Conservation (phyloP, 305 asterid species). For the Petunia hybrid region DNA sequence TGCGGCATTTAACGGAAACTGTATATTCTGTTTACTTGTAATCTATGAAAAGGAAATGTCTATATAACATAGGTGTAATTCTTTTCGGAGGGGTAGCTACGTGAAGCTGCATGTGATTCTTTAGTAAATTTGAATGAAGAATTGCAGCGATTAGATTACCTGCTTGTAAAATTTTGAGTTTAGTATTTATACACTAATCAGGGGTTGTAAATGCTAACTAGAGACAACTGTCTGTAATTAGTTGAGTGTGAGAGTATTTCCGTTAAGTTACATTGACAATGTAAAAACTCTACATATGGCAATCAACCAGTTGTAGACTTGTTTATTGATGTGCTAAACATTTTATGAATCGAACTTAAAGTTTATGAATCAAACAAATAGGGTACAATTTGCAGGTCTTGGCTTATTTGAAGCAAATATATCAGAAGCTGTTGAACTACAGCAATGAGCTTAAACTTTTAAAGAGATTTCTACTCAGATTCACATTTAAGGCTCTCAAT, state of each 20-base stretch:
- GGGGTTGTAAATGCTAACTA: neutral
- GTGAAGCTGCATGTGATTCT: conserved; percentile 16
- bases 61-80: conserved; percentile 11
- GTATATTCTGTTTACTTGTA: conserved; percentile 20
- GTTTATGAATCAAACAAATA: too few relatives aligned
- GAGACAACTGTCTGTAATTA: neutral
- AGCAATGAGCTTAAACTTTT: too few relatives aligned
- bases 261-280: neutral
- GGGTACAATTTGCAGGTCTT: too few relatives aligned
- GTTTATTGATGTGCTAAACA: neutral
- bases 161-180: neutral
- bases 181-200: neutral
- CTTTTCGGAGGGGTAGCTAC: neutral
- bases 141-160: neutral
- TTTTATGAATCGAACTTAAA: too few relatives aligned
- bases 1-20: neutral
- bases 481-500: too few relatives aligned
- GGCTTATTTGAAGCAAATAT: too few relatives aligned
- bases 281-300: neutral
- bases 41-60: conserved; percentile 26
- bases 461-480: too few relatives aligned
- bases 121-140: neutral
- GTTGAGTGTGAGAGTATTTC: neutral
- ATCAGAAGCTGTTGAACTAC: too few relatives aligned
- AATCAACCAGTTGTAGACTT: neutral